Conservation (phyloP, 805 yeast species). For the Helenozyma rhizophorensis region DNA sequence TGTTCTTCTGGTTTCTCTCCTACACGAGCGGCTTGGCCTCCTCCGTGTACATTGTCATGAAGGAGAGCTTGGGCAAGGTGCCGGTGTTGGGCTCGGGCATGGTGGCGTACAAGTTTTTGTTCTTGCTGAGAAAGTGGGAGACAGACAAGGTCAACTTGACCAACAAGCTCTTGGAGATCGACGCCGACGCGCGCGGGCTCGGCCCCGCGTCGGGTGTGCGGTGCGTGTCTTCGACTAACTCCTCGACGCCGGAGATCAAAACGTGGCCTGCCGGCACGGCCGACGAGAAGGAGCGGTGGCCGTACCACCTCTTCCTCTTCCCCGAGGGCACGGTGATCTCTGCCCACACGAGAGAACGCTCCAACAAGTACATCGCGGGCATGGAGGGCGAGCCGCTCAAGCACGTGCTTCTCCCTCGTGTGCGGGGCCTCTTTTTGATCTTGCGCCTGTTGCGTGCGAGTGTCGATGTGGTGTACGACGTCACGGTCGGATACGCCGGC, state of each 20-base stretch:
- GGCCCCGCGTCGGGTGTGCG: conserved; percentile 47
- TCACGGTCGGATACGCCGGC: conserved; percentile 81
- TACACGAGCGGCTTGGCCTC: conserved; percentile 66
- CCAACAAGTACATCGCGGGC: conserved; percentile 55
- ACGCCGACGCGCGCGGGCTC: conserved; percentile 54
- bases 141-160: conserved; percentile 59
- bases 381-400: conserved; percentile 45
- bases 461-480: conserved; percentile 64
- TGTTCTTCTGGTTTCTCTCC: conserved; percentile 80
- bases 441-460: conserved; percentile 52
- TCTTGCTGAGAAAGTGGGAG: conserved; percentile 84
- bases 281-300: neutral
- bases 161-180: conserved; percentile 51
- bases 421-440: conserved; percentile 70
- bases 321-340: conserved; percentile 95
- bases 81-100: conserved; percentile 87
- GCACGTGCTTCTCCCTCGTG: conserved; percentile 77
- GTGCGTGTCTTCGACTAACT: conserved; percentile 28
- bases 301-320: conserved; percentile 66
- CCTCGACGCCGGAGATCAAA: conserved; percentile 5
- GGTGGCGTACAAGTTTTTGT: conserved; percentile 72
- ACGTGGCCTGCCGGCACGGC: conserved; percentile 31
- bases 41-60: conserved; percentile 67
- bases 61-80: conserved; percentile 60
- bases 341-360: conserved; percentile 53